phyloP scores from a whole-genome alignment of 164 flowering plant species.

The Cinnamomum micranthum region DNA sequence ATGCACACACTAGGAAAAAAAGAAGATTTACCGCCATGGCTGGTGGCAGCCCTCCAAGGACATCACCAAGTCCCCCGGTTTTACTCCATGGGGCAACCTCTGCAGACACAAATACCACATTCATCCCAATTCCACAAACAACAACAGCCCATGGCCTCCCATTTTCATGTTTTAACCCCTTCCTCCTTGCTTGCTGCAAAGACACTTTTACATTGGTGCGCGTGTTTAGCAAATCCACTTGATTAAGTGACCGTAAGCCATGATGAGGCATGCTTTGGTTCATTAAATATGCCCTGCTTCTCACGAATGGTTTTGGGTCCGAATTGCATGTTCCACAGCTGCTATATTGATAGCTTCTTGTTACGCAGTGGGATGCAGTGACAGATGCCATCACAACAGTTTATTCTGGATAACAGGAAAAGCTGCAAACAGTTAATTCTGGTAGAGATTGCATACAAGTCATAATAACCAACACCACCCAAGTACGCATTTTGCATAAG shows the following conservation, averaged over 20 bases:
- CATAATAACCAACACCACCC: no score
- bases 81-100: constrained; percentile 81
- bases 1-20: background rate
- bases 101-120: constrained; percentile 42
- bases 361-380: constrained; percentile 38
- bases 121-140: constrained; percentile 44
- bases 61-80: constrained; percentile 87
- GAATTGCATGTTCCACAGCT: constrained; percentile 21
- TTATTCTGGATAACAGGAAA: background rate
- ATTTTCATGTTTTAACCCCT: constrained; percentile 6
- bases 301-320: constrained; percentile 26
- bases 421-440: no score
- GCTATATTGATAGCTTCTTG: constrained; percentile 26
- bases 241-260: constrained; percentile 40
- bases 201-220: constrained; percentile 13
- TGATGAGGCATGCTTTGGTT: constrained; percentile 31
- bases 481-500: no score
- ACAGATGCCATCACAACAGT: constrained; percentile 38
- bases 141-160: constrained; percentile 23
- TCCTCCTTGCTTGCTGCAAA: constrained; percentile 8
- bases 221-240: constrained; percentile 18
- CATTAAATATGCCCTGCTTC: constrained; percentile 24
- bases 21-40: constrained; percentile 49
- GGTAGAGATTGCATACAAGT: no score
- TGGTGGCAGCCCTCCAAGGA: constrained; percentile 71